Evolutionary conservation across 2,329 filamentous ascomycete genomes (phyloP).

Genomic region (Neopestalotiopsis clavispora): DNA sequence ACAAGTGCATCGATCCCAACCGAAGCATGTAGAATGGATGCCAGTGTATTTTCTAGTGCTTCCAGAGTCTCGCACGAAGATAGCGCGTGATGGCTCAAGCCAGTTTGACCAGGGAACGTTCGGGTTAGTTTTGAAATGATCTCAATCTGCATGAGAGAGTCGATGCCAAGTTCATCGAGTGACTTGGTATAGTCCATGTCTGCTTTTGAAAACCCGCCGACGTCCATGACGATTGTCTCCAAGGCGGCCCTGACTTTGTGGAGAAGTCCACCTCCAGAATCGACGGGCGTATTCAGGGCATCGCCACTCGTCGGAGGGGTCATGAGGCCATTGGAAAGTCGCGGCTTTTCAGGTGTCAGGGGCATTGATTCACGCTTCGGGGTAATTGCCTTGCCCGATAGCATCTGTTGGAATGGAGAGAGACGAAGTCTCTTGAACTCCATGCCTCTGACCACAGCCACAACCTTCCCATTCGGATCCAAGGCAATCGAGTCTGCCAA

Average conservation of each 20-base stretch:
- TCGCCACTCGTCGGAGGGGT: slow-evolving; percentile 10
- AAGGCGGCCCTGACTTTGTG: not conserved
- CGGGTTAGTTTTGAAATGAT: slow-evolving; percentile 13
- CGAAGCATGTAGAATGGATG: slow-evolving; percentile 13
- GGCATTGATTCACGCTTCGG: not conserved
- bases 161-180: slow-evolving; percentile 16
- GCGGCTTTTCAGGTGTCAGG: not conserved
- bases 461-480: not conserved
- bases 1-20: not conserved
- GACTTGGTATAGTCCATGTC: slow-evolving; percentile 17
- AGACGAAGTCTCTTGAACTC: slow-evolving; percentile 15
- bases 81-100: slow-evolving; percentile 14
- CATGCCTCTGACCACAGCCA: slow-evolving; percentile 15
- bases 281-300: not conserved
- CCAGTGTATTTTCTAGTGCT: slow-evolving; percentile 7
- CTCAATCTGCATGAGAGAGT: slow-evolving; percentile 18
- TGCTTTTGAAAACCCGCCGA: slow-evolving; percentile 14
- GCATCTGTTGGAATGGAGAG: slow-evolving; percentile 11
- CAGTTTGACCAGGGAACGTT: slow-evolving; percentile 14
- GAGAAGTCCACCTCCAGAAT: not conserved
- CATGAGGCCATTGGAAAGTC: not conserved
- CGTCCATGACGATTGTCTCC: slow-evolving; percentile 15
- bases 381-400: not conserved
- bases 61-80: slow-evolving; percentile 15
- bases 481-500: slow-evolving; percentile 17